Base-by-base conservation (phyloP, 1,139 yeast species). In the Pichia sp. region DNA sequence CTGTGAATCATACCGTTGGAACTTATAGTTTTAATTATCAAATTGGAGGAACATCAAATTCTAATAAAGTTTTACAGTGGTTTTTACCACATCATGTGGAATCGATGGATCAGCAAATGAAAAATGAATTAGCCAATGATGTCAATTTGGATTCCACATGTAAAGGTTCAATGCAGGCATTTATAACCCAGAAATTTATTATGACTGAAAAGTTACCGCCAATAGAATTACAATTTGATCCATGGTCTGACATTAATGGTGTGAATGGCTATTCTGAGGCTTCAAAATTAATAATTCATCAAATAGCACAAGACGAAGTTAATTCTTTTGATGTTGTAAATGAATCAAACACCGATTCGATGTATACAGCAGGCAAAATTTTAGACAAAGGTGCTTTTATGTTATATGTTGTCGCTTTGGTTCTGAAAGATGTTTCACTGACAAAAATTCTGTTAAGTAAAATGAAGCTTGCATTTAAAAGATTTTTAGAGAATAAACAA, bases 361-460 rank as follows among this genome's bases (percentile, higher is more conserved):
- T 83, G 92, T 84, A 84, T 60, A 77, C 82, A 11, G 72, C 87
- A 2, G 95, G 95, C 27, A 84, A 84, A 58, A 71, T 78, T 24
- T 64, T 84, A 45, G 89, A 85, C 46, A 84, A 83, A 58, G 85
- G 80, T 62, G 90, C 92, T 0, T 80, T 80, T 68, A 70, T 84
- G 42, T 69, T 83, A 8, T 82, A 79, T 54, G 82, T 78, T 23
- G 72, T 78, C 32, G 77, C 79, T 39, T 78, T 69, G 50, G 69
- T 83, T 9, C 58, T 84, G 42, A 60, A 72, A 16, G 82, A 84
- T 56, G 51, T 59, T 0, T 55, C 56, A 0, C 62, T 81, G 43
- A 74, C 85, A 0, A 53, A 59, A n/a, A 59, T 58, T 0, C 62
- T 79, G 30, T 62, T 82, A 39, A 72, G 74, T 2, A 73, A 73